Evolutionary conservation across 2,329 filamentous ascomycete species (phyloP), one percentile per base, ranked within the genome.

Genomic region (Colletotrichum coccodes): DNA sequence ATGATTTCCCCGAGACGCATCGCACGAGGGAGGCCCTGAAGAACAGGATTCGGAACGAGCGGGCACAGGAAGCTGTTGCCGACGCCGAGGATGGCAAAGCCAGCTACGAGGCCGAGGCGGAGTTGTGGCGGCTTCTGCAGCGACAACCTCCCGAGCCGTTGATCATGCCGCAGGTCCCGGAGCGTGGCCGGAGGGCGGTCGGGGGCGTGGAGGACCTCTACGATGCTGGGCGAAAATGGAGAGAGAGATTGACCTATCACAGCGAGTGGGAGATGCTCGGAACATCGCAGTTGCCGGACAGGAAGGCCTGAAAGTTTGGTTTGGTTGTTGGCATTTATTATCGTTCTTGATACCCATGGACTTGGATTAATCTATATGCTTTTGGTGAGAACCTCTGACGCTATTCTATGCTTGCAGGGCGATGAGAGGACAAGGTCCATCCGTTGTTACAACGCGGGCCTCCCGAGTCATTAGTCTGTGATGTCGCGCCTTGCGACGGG

Each of bases 111-210:
- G 84, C 83, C 36, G 86, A 87, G 72, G 69, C 72, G 30, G 74
- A 78, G 52, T 76, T 88, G 77, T 87, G 86, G 86, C 72, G 75
- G 11, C 65, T 86, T 18, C 68, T 87, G 23, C 79, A 80, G 46
- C 77, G 75, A 72, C 74, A 76, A 36, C 81, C 82, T 3, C 81
- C 80, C 0, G 74, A 74, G 65, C 77, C 77, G 30, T 47, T 79
- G 53, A 74, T 76, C 8, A 80, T 75, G 71, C 69, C 73, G 30
- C 75, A 75, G 6, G 74, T 77, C 23, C 76, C 76, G 1, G 77
- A 75, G 4, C 73, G 71, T 16, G 40, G 75, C 28, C 72, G 73
- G 32, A 74, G 75, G 38, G 76, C 75, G 14, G 78, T 73, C 18
- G 53, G 76, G 57, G 76, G 77, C 4, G 74, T 83, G 6, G 79